Conservation (phyloP, 495 filamentous ascomycete species). For the Clavariopsis aquatica region DNA sequence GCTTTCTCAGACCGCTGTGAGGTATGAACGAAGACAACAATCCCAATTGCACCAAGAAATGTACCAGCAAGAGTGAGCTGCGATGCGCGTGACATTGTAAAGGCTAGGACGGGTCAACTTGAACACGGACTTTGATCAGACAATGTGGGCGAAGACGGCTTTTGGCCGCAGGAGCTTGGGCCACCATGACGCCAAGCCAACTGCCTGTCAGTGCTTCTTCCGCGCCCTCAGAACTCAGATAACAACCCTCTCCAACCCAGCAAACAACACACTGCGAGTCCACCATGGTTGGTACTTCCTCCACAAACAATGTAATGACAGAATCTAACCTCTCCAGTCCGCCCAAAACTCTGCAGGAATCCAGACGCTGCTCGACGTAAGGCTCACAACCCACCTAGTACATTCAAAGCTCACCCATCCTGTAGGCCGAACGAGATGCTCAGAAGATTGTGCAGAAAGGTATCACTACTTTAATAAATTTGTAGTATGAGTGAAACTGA, state of each 20-base stretch:
- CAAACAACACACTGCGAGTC: not conserved
- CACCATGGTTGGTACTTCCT: conserved; percentile 49
- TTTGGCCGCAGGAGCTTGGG: conserved; percentile 20
- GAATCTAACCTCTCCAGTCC: conserved; percentile 54
- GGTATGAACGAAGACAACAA: conserved; percentile 85
- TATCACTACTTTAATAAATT: conserved; percentile 47
- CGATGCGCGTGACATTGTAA: conserved; percentile 79
- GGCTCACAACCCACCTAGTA: conserved; percentile 40
- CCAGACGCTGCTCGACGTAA: conserved; percentile 97
- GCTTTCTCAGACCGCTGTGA: conserved; percentile 82
- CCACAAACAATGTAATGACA: not conserved
- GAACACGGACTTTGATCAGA: not conserved
- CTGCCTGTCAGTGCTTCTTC: not conserved
- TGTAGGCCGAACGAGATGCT: conserved; percentile 93
- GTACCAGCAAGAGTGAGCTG: conserved; percentile 83
- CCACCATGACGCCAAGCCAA: conserved; percentile 4
- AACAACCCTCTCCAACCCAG: conserved; percentile 19
- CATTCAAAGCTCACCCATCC: conserved; percentile 41
- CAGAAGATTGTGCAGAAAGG: conserved; percentile 98
- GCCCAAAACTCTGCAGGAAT: conserved; percentile 98
- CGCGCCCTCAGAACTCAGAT: conserved; percentile 6
- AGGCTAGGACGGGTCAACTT: not conserved
- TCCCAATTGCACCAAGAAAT: conserved; percentile 69
- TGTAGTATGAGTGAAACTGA: conserved; percentile 1
- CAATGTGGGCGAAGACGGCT: not conserved